Evolutionary conservation across 2,329 filamentous ascomycete genomes (phyloP).

Genomic region (Colletotrichum gigasporum): DNA sequence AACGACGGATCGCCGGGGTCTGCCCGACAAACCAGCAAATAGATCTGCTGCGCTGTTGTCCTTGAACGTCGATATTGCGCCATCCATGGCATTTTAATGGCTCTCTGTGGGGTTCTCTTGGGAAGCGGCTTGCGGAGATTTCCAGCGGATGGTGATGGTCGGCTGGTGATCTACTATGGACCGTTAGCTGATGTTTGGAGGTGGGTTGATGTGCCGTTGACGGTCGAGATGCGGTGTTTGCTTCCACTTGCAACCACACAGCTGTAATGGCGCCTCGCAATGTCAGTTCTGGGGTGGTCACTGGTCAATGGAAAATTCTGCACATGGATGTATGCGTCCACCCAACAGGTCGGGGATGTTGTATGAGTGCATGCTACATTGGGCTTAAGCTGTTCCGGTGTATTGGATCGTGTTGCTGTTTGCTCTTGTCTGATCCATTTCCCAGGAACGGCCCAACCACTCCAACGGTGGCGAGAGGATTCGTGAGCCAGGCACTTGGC

Average conservation of each 20-base stretch:
- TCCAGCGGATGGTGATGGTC: slow-evolving; percentile 12
- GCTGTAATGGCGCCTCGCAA: not conserved
- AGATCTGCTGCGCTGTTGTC: slow-evolving; percentile 22
- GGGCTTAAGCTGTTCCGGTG: slow-evolving; percentile 31
- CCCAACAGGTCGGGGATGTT: slow-evolving; percentile 12
- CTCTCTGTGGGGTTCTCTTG: slow-evolving; percentile 4
- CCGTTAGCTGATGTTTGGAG: slow-evolving; percentile 1
- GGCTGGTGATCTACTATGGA: slow-evolving; percentile 14
- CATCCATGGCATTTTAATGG: slow-evolving; percentile 24
- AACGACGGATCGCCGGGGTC: slow-evolving; percentile 21
- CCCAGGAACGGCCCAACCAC: slow-evolving; percentile 31
- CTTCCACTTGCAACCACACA: not conserved
- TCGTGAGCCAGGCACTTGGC: slow-evolving; percentile 32
- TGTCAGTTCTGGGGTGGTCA: slow-evolving; percentile 2
- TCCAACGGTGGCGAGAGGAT: slow-evolving; percentile 28
- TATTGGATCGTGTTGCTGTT: slow-evolving; percentile 28
- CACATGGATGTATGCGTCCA: slow-evolving; percentile 12
- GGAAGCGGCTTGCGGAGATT: slow-evolving; percentile 11
- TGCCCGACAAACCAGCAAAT: slow-evolving; percentile 13
- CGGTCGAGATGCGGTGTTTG: not conserved
- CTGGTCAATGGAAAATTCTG: slow-evolving; percentile 9
- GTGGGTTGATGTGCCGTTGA: slow-evolving; percentile 2
- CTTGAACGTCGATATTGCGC: slow-evolving; percentile 29
- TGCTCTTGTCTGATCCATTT: slow-evolving; percentile 18
- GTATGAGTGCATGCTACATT: slow-evolving; percentile 21